Conservation (phyloP, 768 basidiomycete genomes). For the Termitomyces eurrhizus region DNA sequence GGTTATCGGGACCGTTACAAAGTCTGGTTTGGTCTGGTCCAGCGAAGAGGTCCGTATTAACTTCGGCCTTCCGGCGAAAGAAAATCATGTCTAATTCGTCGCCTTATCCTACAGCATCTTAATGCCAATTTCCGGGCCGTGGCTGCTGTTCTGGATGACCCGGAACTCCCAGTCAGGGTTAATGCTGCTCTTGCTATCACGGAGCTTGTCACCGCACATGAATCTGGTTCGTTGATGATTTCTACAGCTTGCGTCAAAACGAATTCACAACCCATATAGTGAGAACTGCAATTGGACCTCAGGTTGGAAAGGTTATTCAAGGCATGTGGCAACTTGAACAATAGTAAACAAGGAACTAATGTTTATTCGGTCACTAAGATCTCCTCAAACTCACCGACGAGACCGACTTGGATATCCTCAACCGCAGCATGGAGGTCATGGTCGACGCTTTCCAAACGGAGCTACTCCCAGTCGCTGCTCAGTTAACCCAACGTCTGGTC, state of each 20-base stretch:
- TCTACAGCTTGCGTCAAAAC: not conserved
- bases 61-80: not conserved
- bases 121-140: conserved; percentile 61
- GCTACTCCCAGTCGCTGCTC: conserved; percentile 79
- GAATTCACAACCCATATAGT: conserved; percentile 37
- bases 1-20: conserved; percentile 71
- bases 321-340: conserved; percentile 35
- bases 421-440: conserved; percentile 80
- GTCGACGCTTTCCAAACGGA: conserved; percentile 84
- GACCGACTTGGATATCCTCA: conserved; percentile 84
- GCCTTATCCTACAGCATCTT: conserved; percentile 43
- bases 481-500: conserved; percentile 74
- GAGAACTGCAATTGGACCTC: conserved; percentile 61
- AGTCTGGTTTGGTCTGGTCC: conserved; percentile 64
- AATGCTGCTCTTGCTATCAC: conserved; percentile 80
- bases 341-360: not conserved
- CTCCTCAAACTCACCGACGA: conserved; percentile 89
- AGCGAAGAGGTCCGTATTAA: conserved; percentile 48
- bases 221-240: conserved; percentile 45
- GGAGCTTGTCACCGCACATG: conserved; percentile 63
- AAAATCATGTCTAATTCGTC: not conserved
- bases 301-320: conserved; percentile 85
- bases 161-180: conserved; percentile 79
- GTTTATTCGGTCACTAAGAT: conserved; percentile 36
- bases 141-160: conserved; percentile 67